Evolutionary conservation across 805 yeast species (phyloP).

Genomic region (Tetrapisispora pingtungensis): DNA sequence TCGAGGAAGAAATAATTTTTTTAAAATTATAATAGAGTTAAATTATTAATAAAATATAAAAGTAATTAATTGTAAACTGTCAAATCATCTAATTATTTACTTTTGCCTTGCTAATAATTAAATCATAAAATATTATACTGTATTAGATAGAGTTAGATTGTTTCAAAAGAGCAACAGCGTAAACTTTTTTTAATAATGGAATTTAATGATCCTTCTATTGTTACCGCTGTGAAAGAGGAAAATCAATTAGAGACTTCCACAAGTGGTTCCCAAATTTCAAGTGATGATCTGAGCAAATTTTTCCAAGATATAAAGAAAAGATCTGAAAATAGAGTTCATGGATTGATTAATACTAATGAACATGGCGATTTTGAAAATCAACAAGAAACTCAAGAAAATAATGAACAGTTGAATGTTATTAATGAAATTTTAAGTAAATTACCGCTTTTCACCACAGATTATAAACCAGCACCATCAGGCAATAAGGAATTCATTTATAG

Average conservation of each 20-base stretch:
- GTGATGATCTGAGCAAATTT: slow-evolving; percentile 2
- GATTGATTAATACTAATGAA: not conserved
- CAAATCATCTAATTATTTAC: too few relatives aligned
- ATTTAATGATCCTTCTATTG: slow-evolving; percentile 16
- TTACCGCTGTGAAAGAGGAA: slow-evolving; percentile 6
- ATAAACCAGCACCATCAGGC: slow-evolving; percentile 10
- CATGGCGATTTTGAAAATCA: not conserved
- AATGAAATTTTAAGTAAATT: not conserved
- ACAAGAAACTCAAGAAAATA: not conserved
- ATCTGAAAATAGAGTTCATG: not conserved
- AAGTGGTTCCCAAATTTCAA: not conserved
- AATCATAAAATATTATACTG: too few relatives aligned
- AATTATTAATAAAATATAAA: too few relatives aligned
- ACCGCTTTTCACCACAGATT: slow-evolving; percentile 12
- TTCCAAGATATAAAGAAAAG: slow-evolving; percentile 4
- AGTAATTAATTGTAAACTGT: too few relatives aligned
- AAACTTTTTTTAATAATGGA: slow-evolving; percentile 10
- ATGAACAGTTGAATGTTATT: not conserved
- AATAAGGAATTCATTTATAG: slow-evolving; percentile 18
- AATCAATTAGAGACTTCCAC: not conserved
- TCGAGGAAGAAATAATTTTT: too few relatives aligned
- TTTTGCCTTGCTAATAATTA: too few relatives aligned
- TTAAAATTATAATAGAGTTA: too few relatives aligned
- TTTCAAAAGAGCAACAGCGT: too few relatives aligned
- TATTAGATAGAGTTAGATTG: too few relatives aligned